Percentiles rank a stretch among this genome's conserved stretches.
phyloP scores from a whole-genome alignment of 495 filamentous ascomycete genomes.

The Penicillium longicatenatum region DNA sequence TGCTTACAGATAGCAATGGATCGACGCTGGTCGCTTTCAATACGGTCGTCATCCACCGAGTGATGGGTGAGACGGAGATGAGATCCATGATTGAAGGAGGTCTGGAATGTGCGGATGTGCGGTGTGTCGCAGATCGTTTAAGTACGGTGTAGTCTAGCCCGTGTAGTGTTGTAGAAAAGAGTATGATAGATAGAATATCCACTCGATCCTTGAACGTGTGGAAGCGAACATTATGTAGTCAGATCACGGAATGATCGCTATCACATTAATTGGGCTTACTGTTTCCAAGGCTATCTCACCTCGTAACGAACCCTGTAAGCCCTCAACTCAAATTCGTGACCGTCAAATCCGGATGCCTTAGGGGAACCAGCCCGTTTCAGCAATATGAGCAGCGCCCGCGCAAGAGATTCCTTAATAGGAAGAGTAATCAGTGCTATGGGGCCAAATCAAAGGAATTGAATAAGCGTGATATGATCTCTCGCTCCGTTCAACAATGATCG shows the following conservation, averaged over 20 bases:
- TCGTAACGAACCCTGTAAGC: no score
- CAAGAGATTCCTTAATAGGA: neutral
- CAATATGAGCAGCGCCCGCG: neutral
- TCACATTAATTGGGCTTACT: neutral
- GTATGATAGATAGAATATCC: neutral
- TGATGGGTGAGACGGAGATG: neutral
- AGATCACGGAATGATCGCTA: no score
- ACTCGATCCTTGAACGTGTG: no score
- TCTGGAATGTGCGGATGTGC: neutral
- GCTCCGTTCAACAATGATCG: neutral
- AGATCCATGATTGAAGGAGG: neutral
- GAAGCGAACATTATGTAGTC: no score
- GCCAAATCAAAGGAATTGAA: neutral
- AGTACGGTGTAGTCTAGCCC: neutral
- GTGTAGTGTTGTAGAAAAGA: neutral
- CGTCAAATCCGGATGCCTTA: no score
- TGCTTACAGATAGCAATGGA: slow-evolving; percentile 3
- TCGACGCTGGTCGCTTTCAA: slow-evolving; percentile 2
- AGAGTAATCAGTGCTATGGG: neutral
- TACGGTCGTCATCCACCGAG: slow-evolving; percentile 1
- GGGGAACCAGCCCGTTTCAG: neutral
- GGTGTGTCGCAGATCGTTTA: neutral
- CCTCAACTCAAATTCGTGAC: no score
- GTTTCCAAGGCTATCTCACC: neutral
- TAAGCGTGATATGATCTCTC: neutral